A percentile compares a stretch with the other conserved stretches of the same genome.
These are phyloP conservation scores for Colletotrichum viniferum DNA, from an alignment of 2,329 filamentous ascomycete genomes.

Conservation along the genomic window DNA sequence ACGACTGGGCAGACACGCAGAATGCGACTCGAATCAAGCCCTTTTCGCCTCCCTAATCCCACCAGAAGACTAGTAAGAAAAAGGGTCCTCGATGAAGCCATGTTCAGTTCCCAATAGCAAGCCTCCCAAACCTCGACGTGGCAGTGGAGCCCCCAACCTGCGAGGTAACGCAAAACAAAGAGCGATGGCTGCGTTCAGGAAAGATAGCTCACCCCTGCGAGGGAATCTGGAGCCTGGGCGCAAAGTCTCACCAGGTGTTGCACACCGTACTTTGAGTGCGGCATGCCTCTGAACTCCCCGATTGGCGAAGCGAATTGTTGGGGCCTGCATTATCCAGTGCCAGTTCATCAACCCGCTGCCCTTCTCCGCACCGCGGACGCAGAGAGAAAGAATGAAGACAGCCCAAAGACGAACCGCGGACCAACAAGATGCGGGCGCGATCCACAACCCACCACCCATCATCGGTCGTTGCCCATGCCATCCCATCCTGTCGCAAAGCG, in stretches of 20 bases:
- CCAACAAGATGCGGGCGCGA: background rate
- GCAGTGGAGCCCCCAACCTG: conserved; percentile 16
- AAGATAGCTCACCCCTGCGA: conserved; percentile 16
- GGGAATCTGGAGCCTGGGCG: conserved; percentile 11
- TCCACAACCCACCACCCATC: background rate
- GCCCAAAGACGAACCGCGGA: background rate
- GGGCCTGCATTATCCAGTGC: conserved; percentile 18
- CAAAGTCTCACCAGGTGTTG: conserved; percentile 19
- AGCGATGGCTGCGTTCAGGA: conserved; percentile 11
- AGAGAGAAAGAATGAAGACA: background rate
- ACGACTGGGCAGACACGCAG: conserved; percentile 15
- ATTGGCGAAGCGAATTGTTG: conserved; percentile 18
- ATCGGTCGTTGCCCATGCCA: background rate
- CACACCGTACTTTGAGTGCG: conserved; percentile 21
- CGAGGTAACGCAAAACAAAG: conserved; percentile 21
- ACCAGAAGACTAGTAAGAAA: background rate
- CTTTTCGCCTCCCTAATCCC: background rate
- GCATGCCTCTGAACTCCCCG: conserved; percentile 13
- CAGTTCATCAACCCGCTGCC: conserved; percentile 6
- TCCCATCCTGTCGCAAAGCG: conserved; percentile 7
- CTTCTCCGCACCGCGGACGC: background rate
- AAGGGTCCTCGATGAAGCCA: background rate
- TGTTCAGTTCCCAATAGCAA: background rate
- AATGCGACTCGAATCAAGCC: background rate
- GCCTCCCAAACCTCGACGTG: conserved; percentile 8